Percentiles rank a stretch among this genome's conserved stretches.
phyloP scores from a whole-genome alignment of 768 basidiomycete genomes.

The Galerina sulciceps region DNA sequence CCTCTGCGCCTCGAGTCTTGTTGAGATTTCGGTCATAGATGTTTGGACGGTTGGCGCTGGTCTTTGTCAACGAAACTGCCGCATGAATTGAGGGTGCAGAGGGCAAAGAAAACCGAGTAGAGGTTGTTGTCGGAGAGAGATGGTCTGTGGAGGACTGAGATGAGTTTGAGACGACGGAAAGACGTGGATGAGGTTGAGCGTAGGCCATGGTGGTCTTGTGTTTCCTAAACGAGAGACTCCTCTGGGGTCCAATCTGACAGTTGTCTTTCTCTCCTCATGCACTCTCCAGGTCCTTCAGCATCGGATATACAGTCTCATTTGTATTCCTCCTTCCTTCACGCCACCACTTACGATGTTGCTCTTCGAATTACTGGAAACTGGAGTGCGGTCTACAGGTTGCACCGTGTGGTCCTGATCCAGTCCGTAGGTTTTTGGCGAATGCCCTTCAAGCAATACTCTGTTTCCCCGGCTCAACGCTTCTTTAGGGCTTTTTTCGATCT shows the following conservation, averaged over 20 bases:
- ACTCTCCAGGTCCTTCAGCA: constrained; percentile 48
- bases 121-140: constrained; percentile 59
- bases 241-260: constrained; percentile 21
- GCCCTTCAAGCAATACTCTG: background rate
- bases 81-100: constrained; percentile 55
- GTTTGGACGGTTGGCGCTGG: constrained; percentile 57
- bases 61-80: constrained; percentile 37
- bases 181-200: constrained; percentile 66
- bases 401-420: constrained; percentile 88
- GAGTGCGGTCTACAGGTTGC: constrained; percentile 78
- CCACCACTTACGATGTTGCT: constrained; percentile 78
- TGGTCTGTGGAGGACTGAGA: constrained; percentile 56
- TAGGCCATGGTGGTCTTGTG: constrained; percentile 44
- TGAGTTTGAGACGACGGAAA: constrained; percentile 68
- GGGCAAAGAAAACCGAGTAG: constrained; percentile 73
- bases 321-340: constrained; percentile 72
- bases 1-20: constrained; percentile 85
- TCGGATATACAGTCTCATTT: constrained; percentile 74
- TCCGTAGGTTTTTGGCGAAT: constrained; percentile 49
- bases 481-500: constrained; percentile 84
- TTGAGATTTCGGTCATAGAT: constrained; percentile 91
- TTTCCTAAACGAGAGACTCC: constrained; percentile 6
- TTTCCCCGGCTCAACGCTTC: constrained; percentile 8
- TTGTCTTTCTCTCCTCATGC: constrained; percentile 32
- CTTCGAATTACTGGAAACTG: constrained; percentile 67